Evolutionary conservation across 352 stramenopile genomes (phyloP).

Genomic region (Pythium pyrilobum): DNA sequence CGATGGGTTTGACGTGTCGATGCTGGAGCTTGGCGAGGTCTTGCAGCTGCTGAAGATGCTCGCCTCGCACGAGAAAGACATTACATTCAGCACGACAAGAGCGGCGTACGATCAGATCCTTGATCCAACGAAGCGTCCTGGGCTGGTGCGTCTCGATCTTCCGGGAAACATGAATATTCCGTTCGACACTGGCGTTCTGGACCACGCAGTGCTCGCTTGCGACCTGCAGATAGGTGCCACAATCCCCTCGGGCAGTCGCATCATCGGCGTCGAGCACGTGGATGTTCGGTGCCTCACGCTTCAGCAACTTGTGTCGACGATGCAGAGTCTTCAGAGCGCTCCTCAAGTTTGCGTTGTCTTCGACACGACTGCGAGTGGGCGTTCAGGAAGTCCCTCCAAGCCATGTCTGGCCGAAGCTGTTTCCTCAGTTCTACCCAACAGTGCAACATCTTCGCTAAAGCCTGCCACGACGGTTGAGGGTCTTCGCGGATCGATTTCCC

Average conservation of each 20-base stretch:
- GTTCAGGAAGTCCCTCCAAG: not conserved
- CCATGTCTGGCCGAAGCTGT: not conserved
- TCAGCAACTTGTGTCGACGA: slow-evolving; percentile 26
- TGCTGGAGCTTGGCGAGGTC: slow-evolving; percentile 29
- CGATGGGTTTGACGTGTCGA: slow-evolving; percentile 38
- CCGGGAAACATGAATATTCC: not conserved
- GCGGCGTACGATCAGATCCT: slow-evolving; percentile 32
- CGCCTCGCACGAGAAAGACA: slow-evolving; percentile 37
- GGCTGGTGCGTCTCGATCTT: not conserved
- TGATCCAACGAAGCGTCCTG: not conserved
- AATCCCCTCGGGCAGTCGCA: slow-evolving; percentile 34
- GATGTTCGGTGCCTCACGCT: slow-evolving; percentile 35
- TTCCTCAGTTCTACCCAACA: not conserved
- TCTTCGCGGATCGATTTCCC: not conserved
- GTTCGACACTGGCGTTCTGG: slow-evolving; percentile 5
- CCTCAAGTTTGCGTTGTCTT: slow-evolving; percentile 32
- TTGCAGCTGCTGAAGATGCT: slow-evolving; percentile 35
- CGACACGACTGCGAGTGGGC: slow-evolving; percentile 15
- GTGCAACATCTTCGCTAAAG: not conserved
- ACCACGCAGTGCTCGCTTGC: slow-evolving; percentile 16
- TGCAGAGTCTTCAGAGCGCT: slow-evolving; percentile 24
- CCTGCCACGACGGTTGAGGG: not conserved
- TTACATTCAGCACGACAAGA: slow-evolving; percentile 48
- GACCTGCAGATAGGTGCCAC: slow-evolving; percentile 5
- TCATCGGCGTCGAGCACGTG: slow-evolving; percentile 42